Evolutionary conservation across 805 yeast genomes (phyloP), one percentile per base, ranked within the genome.

Genomic region (Yamadazyma paraphyllophila): DNA sequence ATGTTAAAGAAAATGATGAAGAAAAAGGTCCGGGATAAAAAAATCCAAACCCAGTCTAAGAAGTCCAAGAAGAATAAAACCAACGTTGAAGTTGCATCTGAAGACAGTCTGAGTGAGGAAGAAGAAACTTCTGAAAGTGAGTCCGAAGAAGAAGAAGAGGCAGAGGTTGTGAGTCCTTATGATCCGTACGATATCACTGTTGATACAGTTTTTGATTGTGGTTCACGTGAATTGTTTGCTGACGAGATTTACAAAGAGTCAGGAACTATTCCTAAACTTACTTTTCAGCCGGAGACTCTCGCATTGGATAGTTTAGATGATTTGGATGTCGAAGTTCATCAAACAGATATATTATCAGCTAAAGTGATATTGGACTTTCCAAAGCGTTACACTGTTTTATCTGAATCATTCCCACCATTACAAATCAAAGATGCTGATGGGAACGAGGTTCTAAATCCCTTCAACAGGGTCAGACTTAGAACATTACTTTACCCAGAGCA

Each of bases 401-500:
- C 73, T 1, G 54, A 57, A 4, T 50, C 69, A 1, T 71, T 71
- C 41, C 77, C 77, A 2, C 62, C 71, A 3, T 47, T 68, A 25
- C 52, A 48, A 7, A 42, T 53, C n/a, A 42, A 39, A 1, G 50
- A 51, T 16, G 25, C 44, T 6, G 50, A 42, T 9, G 57, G 56
- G 1, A 44, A 43, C 5, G 39, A 46, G 15, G 43, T 44, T n/a
- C 41, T 60, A n/a, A 67, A 67, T 39, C 59, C 65, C 4, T 34
- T 53, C 11, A 68, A 67, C 45, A 58, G 52, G 17, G 49, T 71
- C 2, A 58, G 62, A 32, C 48, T 71, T 0, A 51, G 76, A 34
- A 65, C 63, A 49, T 54, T 71, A 10, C 46, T 73, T 58, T 55
- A 67, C 45, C 80, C 82, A 1, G 64, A 68, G 35, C 76, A 79